Evolutionary conservation across 202 grass and related monocot species (phyloP).

Genomic region (Alloteropsis angusta): DNA sequence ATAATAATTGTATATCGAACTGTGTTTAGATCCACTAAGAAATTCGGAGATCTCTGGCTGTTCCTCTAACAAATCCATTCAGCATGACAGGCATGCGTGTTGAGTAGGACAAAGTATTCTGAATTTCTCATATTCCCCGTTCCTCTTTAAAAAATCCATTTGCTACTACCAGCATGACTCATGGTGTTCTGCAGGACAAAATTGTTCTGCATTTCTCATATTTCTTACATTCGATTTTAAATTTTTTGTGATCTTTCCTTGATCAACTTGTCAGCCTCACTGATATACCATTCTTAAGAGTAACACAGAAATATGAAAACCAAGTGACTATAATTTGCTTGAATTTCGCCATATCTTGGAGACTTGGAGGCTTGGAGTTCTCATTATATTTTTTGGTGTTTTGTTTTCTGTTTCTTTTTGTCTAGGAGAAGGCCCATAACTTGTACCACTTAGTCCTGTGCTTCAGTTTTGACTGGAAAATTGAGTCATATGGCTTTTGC

Average conservation of each 20-base stretch:
- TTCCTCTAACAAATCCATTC: background rate
- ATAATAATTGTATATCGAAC: background rate
- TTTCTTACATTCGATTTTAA: background rate
- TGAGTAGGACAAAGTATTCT: background rate
- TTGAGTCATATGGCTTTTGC: background rate
- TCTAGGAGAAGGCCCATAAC: background rate
- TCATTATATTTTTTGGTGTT: background rate
- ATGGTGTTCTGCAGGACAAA: background rate
- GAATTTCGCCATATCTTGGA: background rate
- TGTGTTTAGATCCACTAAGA: background rate
- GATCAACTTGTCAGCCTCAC: background rate
- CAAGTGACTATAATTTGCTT: background rate
- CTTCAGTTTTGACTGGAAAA: conserved; percentile 1
- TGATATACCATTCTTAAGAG: background rate
- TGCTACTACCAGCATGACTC: background rate
- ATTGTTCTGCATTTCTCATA: background rate
- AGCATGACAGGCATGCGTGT: background rate
- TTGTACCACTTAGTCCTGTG: background rate
- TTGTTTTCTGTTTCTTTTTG: background rate
- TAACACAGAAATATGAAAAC: background rate
- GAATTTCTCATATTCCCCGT: background rate
- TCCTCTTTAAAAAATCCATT: background rate
- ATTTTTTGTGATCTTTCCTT: background rate
- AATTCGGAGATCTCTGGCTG: background rate
- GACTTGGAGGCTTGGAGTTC: background rate